Evolutionary conservation across 805 yeast species (phyloP).

Genomic region (Hermanozyma aechmeae): DNA sequence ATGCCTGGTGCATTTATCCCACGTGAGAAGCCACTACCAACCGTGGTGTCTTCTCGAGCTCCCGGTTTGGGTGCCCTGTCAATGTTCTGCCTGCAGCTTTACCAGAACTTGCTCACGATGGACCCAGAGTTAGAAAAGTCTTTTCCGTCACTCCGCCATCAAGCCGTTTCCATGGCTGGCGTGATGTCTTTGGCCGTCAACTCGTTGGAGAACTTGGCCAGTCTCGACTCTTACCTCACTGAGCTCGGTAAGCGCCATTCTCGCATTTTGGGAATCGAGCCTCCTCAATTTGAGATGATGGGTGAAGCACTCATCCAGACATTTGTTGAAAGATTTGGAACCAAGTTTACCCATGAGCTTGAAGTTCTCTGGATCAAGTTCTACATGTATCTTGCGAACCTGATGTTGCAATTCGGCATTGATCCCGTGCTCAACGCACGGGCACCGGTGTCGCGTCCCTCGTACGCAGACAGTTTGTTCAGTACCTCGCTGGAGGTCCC

Average conservation of each 20-base stretch:
- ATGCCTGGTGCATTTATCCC: no score
- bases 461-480: no score
- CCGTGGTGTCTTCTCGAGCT: no score
- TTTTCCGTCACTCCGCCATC: conserved; percentile 71
- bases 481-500: neutral
- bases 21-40: no score
- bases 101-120: conserved; percentile 55
- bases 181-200: conserved; percentile 60
- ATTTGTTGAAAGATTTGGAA: conserved; percentile 53
- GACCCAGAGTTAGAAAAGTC: conserved; percentile 51
- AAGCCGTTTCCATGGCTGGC: conserved; percentile 74
- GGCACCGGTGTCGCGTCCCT: no score
- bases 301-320: conserved; percentile 65
- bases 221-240: conserved; percentile 49
- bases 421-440: conserved; percentile 40
- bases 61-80: conserved; percentile 23
- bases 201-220: conserved; percentile 49
- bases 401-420: conserved; percentile 51
- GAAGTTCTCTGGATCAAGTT: conserved; percentile 67
- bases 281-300: conserved; percentile 60
- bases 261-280: conserved; percentile 64
- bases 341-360: conserved; percentile 46
- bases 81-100: conserved; percentile 68
- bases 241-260: conserved; percentile 69
- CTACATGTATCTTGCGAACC: conserved; percentile 60